Percentiles rank a stretch among this genome's conserved stretches.
phyloP scores from a whole-genome alignment of 2,329 filamentous ascomycete genomes.

The Trichoderma breve region DNA sequence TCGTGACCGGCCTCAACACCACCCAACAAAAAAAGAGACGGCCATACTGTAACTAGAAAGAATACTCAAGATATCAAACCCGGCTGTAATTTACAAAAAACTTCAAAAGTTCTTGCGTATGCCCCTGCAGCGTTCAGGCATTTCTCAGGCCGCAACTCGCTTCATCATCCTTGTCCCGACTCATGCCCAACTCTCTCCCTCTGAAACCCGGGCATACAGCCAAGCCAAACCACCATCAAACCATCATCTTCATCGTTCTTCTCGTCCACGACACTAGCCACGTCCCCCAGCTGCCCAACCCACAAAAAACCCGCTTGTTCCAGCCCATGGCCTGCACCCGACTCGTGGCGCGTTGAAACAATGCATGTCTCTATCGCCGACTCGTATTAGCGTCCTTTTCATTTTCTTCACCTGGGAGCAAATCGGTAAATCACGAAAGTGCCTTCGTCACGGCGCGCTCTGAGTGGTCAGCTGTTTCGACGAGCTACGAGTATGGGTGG shows the following conservation, averaged over 20 bases:
- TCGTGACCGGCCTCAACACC: not conserved
- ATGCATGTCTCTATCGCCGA: not conserved
- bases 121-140: not conserved
- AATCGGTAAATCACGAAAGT: not conserved
- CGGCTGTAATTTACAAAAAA: not conserved
- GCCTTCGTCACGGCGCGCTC: not conserved
- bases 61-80: not conserved
- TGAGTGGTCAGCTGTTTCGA: not conserved
- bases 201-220: not conserved
- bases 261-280: not conserved
- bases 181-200: not conserved
- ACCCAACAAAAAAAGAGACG: not conserved
- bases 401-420: not conserved
- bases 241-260: not conserved
- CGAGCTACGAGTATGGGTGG: not conserved
- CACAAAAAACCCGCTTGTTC: conserved; percentile 2
- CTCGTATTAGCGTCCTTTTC: not conserved
- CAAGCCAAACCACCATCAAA: not conserved
- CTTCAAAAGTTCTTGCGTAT: not conserved
- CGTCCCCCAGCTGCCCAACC: not conserved
- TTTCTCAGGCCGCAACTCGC: not conserved
- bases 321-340: not conserved
- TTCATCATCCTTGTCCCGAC: not conserved
- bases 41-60: not conserved
- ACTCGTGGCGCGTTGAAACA: conserved; percentile 21